Evolutionary conservation across 2,329 filamentous ascomycete species (phyloP), one percentile per base, ranked within the genome.

Genomic region (Intubia oerlemansii): DNA sequence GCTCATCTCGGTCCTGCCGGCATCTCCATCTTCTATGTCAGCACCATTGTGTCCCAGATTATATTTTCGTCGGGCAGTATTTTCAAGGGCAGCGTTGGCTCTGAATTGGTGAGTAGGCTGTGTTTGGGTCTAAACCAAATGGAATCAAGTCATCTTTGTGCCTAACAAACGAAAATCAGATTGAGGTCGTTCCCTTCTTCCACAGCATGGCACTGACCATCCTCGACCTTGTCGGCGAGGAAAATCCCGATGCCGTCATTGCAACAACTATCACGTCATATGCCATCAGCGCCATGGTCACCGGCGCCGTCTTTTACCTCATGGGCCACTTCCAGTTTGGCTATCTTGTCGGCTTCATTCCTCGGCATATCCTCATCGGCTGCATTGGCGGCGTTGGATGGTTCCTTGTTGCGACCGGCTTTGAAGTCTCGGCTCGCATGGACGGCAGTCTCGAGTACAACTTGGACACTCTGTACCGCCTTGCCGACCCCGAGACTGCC

Each of bases 1-100:
- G 67, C 75, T 17, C 65, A 75, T 36, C 66, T 95, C 6, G 88
- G 85, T 2, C 74, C 85, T 1, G 85, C 92, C 32, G 88, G 88
- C 15, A 92, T 98, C 32, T 92, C 88, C 1, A 93, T 98, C 51
- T 98, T 95, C 54, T 98, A 95, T 48, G 79, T 98, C 40, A 93
- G 84, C 59, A 93, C 84, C 32, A 92, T 98, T 37, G 66, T 95
- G 23, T 78, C 88, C 0, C 88, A 98, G 46, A 50, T 98, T 29
- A 77, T 81, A 11, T 95, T 85, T 46, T 93, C 85, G 0, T 62
- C 63, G 13, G 77, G 81, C 1, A 93, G 84, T 42, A 71, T 80
- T 19, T 98, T 98, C 54, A 75, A 66, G 39, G 85, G 88, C 11
- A 82, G 80, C 4, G 71, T 98, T 34, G 88, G 88, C 5, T 95